A percentile compares a stretch with the other conserved stretches of the same genome.
Evolutionary conservation across 164 flowering plant species (phyloP).

Genomic region (Umbellularia californica): DNA sequence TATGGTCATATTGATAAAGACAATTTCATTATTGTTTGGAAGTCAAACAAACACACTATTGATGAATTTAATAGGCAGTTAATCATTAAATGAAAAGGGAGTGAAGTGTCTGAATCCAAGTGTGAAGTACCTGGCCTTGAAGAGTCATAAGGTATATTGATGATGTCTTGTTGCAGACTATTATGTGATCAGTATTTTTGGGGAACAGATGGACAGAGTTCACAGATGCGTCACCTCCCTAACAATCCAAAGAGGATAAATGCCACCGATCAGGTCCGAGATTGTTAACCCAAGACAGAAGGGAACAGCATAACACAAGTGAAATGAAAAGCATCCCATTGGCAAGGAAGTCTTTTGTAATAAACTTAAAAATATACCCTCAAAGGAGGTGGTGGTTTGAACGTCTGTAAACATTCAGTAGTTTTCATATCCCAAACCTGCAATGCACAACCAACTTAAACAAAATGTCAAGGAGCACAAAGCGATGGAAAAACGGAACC

Average conservation of each 20-base stretch:
- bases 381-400: slow-evolving; percentile 95
- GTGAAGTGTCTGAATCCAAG: not conserved
- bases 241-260: slow-evolving; percentile 13
- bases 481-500: not conserved
- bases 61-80: too few relatives aligned
- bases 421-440: slow-evolving; percentile 97
- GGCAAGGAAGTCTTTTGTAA: slow-evolving; percentile 4
- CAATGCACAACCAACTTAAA: slow-evolving; percentile 7
- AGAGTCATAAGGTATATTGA: slow-evolving; percentile 92
- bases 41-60: too few relatives aligned
- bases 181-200: slow-evolving; percentile 77
- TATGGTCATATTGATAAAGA: not conserved
- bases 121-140: slow-evolving; percentile 83
- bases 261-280: not conserved
- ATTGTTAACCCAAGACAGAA: not conserved
- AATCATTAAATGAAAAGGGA: not conserved
- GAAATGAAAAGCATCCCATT: not conserved
- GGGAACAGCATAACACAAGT: not conserved
- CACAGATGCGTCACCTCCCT: slow-evolving; percentile 99
- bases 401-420: slow-evolving; percentile 90
- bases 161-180: slow-evolving; percentile 97
- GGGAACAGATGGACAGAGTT: slow-evolving; percentile 93
- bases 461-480: not conserved
- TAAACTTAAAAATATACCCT: slow-evolving; percentile 45
- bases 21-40: not conserved